phyloP scores from a whole-genome alignment of 225 moss, liverwort and hornwort genomes.

The Pseudoscleropodium purum region DNA sequence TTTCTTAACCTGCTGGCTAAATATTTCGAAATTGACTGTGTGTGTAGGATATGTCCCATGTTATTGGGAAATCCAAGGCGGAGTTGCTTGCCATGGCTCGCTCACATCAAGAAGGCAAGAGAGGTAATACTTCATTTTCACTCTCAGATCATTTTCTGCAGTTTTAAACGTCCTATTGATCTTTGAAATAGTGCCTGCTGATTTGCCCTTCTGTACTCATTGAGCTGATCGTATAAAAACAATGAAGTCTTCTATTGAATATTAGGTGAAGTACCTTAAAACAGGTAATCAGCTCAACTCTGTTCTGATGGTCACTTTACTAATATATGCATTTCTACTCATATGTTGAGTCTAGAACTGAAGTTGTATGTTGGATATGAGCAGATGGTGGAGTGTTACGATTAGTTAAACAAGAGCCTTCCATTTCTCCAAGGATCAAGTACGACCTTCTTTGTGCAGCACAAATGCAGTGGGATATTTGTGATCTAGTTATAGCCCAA shows the following conservation, averaged over 20 bases:
- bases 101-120: slow-evolving; percentile 74
- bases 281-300: not conserved
- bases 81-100: slow-evolving; percentile 81
- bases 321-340: not conserved
- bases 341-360: slow-evolving; percentile 1
- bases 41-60: slow-evolving; percentile 80
- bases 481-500: not conserved
- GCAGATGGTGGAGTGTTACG: slow-evolving; percentile 55
- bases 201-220: not conserved
- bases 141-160: not conserved
- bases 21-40: not conserved
- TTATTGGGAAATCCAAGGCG: slow-evolving; percentile 82
- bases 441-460: slow-evolving; percentile 25
- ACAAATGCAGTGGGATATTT: not conserved
- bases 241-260: not conserved
- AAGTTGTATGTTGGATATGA: slow-evolving; percentile 19
- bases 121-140: slow-evolving; percentile 32
- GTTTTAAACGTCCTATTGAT: not conserved
- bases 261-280: not conserved
- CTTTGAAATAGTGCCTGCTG: not conserved
- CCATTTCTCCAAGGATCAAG: slow-evolving; percentile 87
- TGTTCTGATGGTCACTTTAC: not conserved
- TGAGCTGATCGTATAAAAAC: not conserved
- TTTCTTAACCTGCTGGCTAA: not conserved
- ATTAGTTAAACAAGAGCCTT: slow-evolving; percentile 78